Evolutionary conservation across 257 asterid genomes (phyloP).

Genomic region (Solanum clarkiae): DNA sequence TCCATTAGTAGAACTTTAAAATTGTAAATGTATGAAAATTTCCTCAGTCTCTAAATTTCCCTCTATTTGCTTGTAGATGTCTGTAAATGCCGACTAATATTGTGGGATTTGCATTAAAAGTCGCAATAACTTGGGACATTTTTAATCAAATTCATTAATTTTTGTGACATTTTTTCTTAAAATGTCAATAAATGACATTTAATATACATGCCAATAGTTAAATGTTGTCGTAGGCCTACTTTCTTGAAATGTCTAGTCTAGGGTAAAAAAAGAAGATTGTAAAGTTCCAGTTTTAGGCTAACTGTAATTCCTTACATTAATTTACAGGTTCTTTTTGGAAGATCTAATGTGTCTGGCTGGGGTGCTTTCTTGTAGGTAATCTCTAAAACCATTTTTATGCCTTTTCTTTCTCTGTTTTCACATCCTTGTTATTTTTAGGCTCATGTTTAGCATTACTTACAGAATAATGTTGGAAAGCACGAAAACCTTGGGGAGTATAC

Average conservation of each 20-base stretch:
- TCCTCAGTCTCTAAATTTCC: background rate
- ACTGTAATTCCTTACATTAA: background rate
- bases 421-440: background rate
- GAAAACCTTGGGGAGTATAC: constrained; percentile 70
- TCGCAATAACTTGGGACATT: background rate
- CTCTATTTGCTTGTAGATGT: background rate
- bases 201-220: background rate
- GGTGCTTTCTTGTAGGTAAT: constrained; percentile 96
- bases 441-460: constrained; percentile 9
- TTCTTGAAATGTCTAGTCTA: background rate
- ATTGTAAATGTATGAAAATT: background rate
- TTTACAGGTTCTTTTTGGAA: constrained; percentile 72
- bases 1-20: background rate
- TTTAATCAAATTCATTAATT: background rate
- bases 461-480: constrained; percentile 59
- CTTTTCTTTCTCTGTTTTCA: background rate
- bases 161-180: background rate
- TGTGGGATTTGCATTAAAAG: background rate
- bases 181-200: background rate
- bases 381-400: background rate
- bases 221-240: background rate
- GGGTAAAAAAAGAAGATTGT: background rate
- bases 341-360: constrained; percentile 95
- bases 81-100: background rate
- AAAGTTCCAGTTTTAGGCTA: background rate